These are phyloP conservation scores for Rubia occidens DNA, from an alignment of 305 asterid species.

Conservation along the genomic window DNA sequence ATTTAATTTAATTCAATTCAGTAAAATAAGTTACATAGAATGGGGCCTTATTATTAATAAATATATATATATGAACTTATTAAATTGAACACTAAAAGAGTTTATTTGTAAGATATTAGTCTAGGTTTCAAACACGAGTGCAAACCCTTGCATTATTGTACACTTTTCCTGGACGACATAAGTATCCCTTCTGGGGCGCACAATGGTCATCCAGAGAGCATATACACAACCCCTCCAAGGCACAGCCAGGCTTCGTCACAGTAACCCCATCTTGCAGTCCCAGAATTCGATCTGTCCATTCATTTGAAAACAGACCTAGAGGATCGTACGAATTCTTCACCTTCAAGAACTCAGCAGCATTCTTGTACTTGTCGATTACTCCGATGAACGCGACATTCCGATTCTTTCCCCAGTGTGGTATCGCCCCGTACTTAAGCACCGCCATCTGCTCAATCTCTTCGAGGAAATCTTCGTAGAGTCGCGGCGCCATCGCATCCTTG, in stretches of 20 bases:
- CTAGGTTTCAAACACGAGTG: constrained; percentile 2
- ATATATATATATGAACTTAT: not conserved
- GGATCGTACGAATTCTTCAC: constrained; percentile 1
- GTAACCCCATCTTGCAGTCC: constrained; percentile 4
- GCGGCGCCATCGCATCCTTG: not conserved
- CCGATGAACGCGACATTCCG: constrained; percentile 6
- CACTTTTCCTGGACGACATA: constrained; percentile 4
- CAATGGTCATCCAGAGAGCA: constrained; percentile 2
- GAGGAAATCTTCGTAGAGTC: constrained; percentile 4
- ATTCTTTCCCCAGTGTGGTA: constrained; percentile 4
- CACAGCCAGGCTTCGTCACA: not conserved
- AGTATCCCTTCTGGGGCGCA: constrained; percentile 1
- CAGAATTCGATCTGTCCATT: constrained; percentile 6
- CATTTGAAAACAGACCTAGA: constrained; percentile 1
- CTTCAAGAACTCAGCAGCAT: constrained; percentile 1
- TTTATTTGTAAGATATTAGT: not conserved
- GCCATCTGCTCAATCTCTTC: constrained; percentile 9
- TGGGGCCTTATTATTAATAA: no score
- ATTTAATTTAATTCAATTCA: no score
- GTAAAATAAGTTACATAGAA: no score
- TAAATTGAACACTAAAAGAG: not conserved
- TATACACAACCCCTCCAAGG: constrained; percentile 7
- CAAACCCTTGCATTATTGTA: constrained; percentile 6
- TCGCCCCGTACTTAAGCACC: not conserved
- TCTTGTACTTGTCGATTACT: constrained; percentile 1